These are phyloP conservation scores for Emmonsiellopsis sp. DNA, from an alignment of 2,329 filamentous ascomycete genomes.

Conservation along the genomic window DNA sequence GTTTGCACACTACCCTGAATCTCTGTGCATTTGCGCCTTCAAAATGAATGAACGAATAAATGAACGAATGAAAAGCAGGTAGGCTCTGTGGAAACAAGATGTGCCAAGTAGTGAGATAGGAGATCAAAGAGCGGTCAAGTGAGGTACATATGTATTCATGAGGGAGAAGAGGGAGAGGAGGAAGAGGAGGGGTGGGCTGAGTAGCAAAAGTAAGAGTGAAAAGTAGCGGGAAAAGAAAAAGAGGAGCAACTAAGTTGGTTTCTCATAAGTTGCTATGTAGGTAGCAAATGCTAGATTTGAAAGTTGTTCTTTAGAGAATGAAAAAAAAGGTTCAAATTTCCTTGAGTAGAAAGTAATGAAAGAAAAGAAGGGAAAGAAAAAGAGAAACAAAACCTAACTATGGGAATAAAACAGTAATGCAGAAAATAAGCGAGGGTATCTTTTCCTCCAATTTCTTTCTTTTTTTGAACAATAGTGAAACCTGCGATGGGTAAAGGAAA, in stretches of 20 bases:
- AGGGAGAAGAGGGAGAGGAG: background rate
- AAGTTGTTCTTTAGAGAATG: background rate
- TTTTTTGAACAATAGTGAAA: background rate
- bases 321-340: background rate
- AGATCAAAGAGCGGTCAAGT: background rate
- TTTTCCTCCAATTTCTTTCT: slow-evolving; percentile 5
- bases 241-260: too few relatives aligned
- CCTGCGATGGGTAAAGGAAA: background rate
- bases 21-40: too few relatives aligned
- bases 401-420: background rate
- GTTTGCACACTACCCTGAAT: too few relatives aligned
- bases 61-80: background rate
- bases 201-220: too few relatives aligned
- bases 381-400: background rate
- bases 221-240: too few relatives aligned
- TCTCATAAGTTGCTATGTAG: background rate
- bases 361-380: background rate
- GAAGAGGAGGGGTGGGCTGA: too few relatives aligned
- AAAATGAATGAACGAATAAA: too few relatives aligned
- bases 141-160: background rate
- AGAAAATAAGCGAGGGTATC: slow-evolving; percentile 3
- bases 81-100: background rate
- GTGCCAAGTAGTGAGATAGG: background rate
- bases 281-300: background rate
- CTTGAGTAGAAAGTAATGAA: background rate